These are phyloP conservation scores for Glonium stellatum DNA, from an alignment of 495 filamentous ascomycete species.

Conservation along the genomic window DNA sequence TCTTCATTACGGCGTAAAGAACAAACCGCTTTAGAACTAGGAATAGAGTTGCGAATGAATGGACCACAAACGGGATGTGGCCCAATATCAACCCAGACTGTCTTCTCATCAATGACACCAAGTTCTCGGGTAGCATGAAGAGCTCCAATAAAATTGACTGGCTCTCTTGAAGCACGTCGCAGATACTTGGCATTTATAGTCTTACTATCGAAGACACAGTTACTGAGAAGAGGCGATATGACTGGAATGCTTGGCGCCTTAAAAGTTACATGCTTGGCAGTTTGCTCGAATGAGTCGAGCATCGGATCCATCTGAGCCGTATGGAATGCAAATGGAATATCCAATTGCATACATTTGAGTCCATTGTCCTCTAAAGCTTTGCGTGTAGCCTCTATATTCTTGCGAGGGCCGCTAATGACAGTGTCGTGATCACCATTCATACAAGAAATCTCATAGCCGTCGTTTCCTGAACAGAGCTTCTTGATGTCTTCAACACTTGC, in stretches of 20 bases:
- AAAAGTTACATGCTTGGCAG: neutral
- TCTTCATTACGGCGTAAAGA: no score
- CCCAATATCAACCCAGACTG: neutral
- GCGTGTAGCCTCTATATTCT: slow-evolving; percentile 19
- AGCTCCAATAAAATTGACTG: slow-evolving; percentile 21
- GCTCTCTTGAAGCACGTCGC: slow-evolving; percentile 56
- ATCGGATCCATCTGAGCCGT: neutral
- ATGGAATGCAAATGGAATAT: slow-evolving; percentile 24
- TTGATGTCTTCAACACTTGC: slow-evolving; percentile 18
- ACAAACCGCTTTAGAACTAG: no score
- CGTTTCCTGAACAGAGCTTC: neutral
- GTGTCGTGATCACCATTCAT: slow-evolving; percentile 33
- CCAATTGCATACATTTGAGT: slow-evolving; percentile 36
- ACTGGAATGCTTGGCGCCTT: slow-evolving; percentile 27
- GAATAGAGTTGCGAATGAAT: no score
- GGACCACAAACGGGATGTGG: neutral
- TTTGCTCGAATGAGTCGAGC: neutral
- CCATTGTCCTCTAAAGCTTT: slow-evolving; percentile 15
- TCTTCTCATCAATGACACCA: neutral
- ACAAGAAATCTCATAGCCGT: slow-evolving; percentile 36
- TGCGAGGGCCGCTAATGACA: slow-evolving; percentile 31
- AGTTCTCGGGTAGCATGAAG: neutral
- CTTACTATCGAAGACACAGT: slow-evolving; percentile 49
- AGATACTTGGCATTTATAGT: slow-evolving; percentile 57
- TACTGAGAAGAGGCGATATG: slow-evolving; percentile 61